These are phyloP conservation scores for Dissophora globulifera DNA, from an alignment of 192 early-diverging fungal species.

Conservation along the genomic window DNA sequence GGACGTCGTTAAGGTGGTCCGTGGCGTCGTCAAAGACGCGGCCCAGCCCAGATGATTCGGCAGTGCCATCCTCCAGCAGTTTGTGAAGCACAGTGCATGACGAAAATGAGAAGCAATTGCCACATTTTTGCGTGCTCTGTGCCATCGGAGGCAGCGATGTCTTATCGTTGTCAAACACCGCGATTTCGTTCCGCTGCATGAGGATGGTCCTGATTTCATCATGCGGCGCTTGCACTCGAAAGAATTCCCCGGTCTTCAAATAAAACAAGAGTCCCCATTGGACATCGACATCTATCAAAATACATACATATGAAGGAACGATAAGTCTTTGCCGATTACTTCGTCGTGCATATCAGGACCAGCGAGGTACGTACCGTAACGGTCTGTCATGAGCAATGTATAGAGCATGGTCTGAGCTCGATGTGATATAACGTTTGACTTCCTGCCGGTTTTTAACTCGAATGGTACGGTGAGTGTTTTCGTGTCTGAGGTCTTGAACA, in stretches of 20 bases:
- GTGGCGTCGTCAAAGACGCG: conserved; percentile 71
- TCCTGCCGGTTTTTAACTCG: conserved; percentile 87
- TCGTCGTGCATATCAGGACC: too few species aligned
- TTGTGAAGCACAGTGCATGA: conserved; percentile 80
- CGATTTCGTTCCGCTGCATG: conserved; percentile 80
- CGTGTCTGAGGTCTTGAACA: conserved; percentile 7
- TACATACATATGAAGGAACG: too few species aligned
- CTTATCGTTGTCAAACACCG: conserved; percentile 57
- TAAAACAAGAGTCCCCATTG: conserved; percentile 81
- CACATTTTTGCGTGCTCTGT: conserved; percentile 68
- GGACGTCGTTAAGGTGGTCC: conserved; percentile 64
- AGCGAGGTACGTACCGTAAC: conserved; percentile 77
- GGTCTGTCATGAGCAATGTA: conserved; percentile 84
- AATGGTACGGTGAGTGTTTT: conserved; percentile 76
- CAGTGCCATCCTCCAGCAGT: conserved; percentile 74
- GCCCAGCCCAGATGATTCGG: conserved; percentile 65
- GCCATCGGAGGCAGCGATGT: conserved; percentile 77
- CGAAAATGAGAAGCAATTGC: conserved; percentile 70
- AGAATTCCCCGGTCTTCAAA: conserved; percentile 71
- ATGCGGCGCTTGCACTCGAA: conserved; percentile 65
- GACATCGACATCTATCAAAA: conserved; percentile 70
- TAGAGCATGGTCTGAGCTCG: conserved; percentile 89
- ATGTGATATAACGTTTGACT: conserved; percentile 68
- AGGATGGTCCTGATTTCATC: conserved; percentile 81
- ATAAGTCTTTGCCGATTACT: too few species aligned